Conservation (phyloP, 139 green algal species). For the Diplosphaera chodatii region DNA sequence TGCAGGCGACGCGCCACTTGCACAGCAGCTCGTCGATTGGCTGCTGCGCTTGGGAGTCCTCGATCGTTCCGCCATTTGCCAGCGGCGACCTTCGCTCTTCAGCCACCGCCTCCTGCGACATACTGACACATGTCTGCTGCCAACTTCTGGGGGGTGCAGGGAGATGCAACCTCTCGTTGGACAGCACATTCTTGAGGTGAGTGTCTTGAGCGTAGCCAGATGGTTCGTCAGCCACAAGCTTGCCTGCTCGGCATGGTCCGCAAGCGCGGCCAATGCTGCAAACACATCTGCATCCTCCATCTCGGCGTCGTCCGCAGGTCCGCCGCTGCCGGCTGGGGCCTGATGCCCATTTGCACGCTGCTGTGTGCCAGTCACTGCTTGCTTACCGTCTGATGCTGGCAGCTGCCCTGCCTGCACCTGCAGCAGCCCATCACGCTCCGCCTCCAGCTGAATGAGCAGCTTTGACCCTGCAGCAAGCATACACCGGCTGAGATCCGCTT, state of each 20-base stretch:
- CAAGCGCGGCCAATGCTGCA: neutral
- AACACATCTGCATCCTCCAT: neutral
- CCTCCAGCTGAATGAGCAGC: neutral
- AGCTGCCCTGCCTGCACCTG: neutral
- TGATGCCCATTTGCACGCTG: too few species aligned
- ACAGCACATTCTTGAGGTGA: too few species aligned
- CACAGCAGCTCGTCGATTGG: neutral
- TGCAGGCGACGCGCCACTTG: neutral
- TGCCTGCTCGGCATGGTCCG: neutral
- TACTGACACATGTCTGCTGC: too few species aligned
- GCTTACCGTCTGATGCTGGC: too few species aligned
- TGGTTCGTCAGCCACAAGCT: too few species aligned
- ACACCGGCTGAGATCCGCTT: too few species aligned
- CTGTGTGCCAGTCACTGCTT: too few species aligned
- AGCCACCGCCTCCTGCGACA: neutral
- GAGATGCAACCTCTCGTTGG: too few species aligned
- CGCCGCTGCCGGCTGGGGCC: too few species aligned
- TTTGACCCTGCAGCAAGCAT: neutral
- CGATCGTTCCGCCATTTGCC: neutral
- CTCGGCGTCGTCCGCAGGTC: neutral
- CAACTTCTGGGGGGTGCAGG: too few species aligned
- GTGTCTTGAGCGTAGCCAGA: too few species aligned
- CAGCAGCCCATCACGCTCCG: neutral
- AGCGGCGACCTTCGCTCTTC: neutral
- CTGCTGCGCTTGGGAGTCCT: neutral